Percentiles rank a stretch among this genome's conserved stretches.
Conservation (phyloP, 202 grass and related monocot species). For the Elaeis oleifera region DNA sequence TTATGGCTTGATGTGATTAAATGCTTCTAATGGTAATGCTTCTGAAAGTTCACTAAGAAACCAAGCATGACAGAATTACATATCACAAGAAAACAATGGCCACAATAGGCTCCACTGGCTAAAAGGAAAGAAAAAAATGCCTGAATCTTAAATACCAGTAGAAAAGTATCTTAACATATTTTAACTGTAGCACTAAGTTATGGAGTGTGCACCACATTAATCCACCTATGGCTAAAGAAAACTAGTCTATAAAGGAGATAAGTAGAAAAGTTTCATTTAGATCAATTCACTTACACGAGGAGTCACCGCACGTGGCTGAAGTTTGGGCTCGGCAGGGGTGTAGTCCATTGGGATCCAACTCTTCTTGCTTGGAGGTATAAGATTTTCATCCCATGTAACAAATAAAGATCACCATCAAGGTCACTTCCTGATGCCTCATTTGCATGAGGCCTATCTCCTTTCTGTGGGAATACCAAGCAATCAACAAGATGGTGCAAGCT, state of each 20-base stretch:
- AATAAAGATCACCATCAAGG: constrained; percentile 93
- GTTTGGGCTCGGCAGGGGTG: constrained; percentile 34
- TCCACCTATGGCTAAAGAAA: too few species aligned
- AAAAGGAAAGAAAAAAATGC: neutral
- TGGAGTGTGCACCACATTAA: neutral
- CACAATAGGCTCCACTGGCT: neutral
- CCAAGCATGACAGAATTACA: too few species aligned
- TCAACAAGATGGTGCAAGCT: constrained; percentile 67
- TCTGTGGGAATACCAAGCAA: constrained; percentile 80
- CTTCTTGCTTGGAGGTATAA: constrained; percentile 67
- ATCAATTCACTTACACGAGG: constrained; percentile 32
- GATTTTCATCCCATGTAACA: constrained; percentile 80
- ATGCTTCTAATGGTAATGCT: too few species aligned
- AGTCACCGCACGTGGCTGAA: constrained; percentile 26
- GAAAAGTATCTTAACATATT: neutral
- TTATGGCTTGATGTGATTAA: too few species aligned
- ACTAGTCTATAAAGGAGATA: too few species aligned
- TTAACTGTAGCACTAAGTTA: neutral
- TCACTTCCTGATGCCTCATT: constrained; percentile 91
- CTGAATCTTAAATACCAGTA: neutral
- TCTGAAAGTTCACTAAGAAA: too few species aligned
- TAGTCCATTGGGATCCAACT: constrained; percentile 85
- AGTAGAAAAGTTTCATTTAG: neutral
- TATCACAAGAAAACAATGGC: neutral
- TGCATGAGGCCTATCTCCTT: constrained; percentile 80